phyloP scores from a whole-genome alignment of 352 stramenopile genomes.

The Pythium angustatum region DNA sequence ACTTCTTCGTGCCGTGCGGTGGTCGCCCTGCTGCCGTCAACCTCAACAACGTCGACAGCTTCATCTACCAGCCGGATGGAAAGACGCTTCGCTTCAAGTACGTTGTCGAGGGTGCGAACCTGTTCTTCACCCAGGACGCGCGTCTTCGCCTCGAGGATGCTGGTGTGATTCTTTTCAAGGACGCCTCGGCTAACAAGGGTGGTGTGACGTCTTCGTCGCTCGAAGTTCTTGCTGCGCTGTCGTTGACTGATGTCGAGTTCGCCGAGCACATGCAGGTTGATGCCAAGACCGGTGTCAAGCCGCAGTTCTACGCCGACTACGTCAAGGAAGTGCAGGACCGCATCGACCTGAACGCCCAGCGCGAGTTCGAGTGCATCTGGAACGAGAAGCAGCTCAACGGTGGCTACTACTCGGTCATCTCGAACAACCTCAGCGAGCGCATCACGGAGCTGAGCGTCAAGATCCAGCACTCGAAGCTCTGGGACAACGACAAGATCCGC shows the following conservation, averaged over 20 bases:
- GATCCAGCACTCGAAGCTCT: conserved; percentile 77
- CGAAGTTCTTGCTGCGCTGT: conserved; percentile 73
- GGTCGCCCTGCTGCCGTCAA: conserved; percentile 96
- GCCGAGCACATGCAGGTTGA: conserved; percentile 83
- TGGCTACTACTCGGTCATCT: conserved; percentile 74
- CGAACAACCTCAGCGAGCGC: conserved; percentile 74
- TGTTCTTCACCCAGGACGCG: conserved; percentile 96
- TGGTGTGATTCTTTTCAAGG: conserved; percentile 96
- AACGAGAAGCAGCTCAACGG: conserved; percentile 65
- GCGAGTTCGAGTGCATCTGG: conserved; percentile 88
- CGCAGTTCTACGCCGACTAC: conserved; percentile 77
- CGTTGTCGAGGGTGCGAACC: conserved; percentile 98
- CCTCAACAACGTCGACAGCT: conserved; percentile 93
- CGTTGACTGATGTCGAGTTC: conserved; percentile 77
- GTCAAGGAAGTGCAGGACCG: conserved; percentile 78
- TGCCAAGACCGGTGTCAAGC: conserved; percentile 49
- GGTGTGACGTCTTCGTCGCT: conserved; percentile 80
- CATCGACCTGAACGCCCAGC: conserved; percentile 78
- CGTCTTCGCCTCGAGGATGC: conserved; percentile 93
- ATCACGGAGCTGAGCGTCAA: conserved; percentile 84
- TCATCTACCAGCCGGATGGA: conserved; percentile 69
- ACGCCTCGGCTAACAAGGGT: conserved; percentile 93
- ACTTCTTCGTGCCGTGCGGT: conserved; percentile 97
- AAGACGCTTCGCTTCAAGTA: conserved; percentile 90
- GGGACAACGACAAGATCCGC: conserved; percentile 63